A percentile compares a stretch with the other conserved stretches of the same genome.
Evolutionary conservation across 257 asterid genomes (phyloP).

Genomic region (Osmanthus fragrans): DNA sequence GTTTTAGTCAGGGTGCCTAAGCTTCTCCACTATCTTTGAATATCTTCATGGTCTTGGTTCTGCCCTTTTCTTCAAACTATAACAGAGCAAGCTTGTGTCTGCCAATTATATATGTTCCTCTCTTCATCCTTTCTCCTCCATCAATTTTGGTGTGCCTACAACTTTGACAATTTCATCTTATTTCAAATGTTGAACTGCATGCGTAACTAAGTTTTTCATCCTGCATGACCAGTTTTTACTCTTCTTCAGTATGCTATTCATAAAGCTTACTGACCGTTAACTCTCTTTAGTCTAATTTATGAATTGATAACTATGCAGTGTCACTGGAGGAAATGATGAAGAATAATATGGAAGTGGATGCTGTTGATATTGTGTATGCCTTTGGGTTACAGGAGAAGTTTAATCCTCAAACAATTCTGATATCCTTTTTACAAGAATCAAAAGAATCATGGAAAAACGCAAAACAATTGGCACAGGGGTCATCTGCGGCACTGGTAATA

Average conservation of each 20-base stretch:
- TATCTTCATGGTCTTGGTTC: neutral
- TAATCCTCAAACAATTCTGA: slow-evolving; percentile 51
- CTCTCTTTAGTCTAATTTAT: neutral
- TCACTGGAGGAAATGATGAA: slow-evolving; percentile 56
- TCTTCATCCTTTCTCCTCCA: neutral
- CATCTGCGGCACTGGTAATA: slow-evolving; percentile 48
- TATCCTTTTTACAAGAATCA: slow-evolving; percentile 54
- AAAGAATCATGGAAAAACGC: slow-evolving; percentile 50
- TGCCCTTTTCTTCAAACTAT: neutral
- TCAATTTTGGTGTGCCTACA: neutral
- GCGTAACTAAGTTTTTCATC: neutral
- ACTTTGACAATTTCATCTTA: neutral
- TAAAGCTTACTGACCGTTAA: neutral
- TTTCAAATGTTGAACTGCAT: neutral
- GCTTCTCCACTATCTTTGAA: neutral
- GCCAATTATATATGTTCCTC: neutral
- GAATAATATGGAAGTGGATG: slow-evolving; percentile 65
- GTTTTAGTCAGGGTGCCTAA: neutral
- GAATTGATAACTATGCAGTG: slow-evolving; percentile 46
- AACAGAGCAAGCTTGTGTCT: neutral
- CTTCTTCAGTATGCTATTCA: neutral
- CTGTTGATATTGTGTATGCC: slow-evolving; percentile 63
- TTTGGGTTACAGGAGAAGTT: slow-evolving; percentile 67
- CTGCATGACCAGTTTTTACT: neutral
- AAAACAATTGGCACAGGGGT: slow-evolving; percentile 44